Conservation (phyloP, 176 grass and related monocot genomes). For the Typha latifolia region DNA sequence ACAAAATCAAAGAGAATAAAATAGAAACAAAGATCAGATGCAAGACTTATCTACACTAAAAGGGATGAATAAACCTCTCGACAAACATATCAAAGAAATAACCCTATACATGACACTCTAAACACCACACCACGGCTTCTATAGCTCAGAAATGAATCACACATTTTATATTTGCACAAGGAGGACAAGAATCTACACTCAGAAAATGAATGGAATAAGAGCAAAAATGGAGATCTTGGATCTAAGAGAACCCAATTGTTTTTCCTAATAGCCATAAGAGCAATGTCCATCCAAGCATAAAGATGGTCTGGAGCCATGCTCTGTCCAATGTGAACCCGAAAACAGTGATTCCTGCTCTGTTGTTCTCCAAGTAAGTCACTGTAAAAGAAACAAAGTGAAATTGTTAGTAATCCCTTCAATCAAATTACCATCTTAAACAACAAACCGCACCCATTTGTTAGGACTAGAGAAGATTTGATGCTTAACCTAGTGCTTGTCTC, state of each 20-base stretch:
- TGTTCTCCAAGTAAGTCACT: conserved; percentile 98
- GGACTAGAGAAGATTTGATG: background rate
- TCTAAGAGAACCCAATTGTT: conserved; percentile 70
- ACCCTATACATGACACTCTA: too few species aligned
- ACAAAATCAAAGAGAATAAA: too few species aligned
- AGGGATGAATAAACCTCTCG: too few species aligned
- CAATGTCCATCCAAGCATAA: conserved; percentile 81
- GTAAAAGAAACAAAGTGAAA: background rate
- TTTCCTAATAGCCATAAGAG: conserved; percentile 90
- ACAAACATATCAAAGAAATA: too few species aligned
- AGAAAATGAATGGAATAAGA: background rate
- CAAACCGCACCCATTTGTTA: background rate
- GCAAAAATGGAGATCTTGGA: background rate
- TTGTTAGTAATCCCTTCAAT: background rate
- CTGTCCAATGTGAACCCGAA: conserved; percentile 88
- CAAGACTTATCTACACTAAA: too few species aligned
- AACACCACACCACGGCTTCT: background rate
- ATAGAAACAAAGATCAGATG: too few species aligned
- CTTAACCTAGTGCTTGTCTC: conserved; percentile 75
- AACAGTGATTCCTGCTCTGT: conserved; percentile 83
- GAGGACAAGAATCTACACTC: background rate
- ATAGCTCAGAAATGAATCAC: background rate
- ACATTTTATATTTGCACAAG: background rate
- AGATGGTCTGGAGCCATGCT: conserved; percentile 74
- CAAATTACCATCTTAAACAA: background rate